Evolutionary conservation across 257 asterid species (phyloP), one percentile per base, ranked within the genome.

Genomic region (Solanum ahanhuiri): DNA sequence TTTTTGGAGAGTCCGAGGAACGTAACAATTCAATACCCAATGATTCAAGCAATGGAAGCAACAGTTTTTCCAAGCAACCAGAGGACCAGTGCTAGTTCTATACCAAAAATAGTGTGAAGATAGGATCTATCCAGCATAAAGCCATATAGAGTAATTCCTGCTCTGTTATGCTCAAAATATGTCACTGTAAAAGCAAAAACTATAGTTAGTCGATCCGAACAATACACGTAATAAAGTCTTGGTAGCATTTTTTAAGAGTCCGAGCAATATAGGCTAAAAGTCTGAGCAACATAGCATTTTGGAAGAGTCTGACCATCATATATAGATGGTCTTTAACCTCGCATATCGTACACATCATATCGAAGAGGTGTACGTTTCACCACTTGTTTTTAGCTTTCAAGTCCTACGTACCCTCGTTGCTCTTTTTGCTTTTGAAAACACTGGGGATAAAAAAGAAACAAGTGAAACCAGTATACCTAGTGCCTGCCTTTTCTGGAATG

Each of bases 61-160:
- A 95, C 64, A 0, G 98, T 97, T 91, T 97, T 97, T 1, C 99
- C 99, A 5, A 97, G 98, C 90, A 94, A 91, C 99, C 99, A 97
- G 7, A 95, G 95, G 6, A 97, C 96, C 31, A 95, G 89, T 2
- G 99, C 93, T 76, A 96, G 54, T 88, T 96, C 98, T 81, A 96
- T 88, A 11, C 99, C 98, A 30, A 96, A 94, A 72, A 96, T 93
- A 39, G 97, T 92, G 85, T 93, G 95, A n/a, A 96, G 93, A 17
- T 97, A 92, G 22, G 90, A 87, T 87, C 99, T 90, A 73, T 96
- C 98, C 91, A 96, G 88, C 98, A 95, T 92, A 90, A 96, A 93
- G 4, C 99, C 99, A n/a, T 91, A 95, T 30, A 96, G 76, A 18
- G 99, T 95, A 28, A 96, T 92, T 85, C 99, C 99, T 20, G 98